Conservation (phyloP, 2,329 filamentous ascomycete species). For the Xenosphaeropsis pyriputrescens region DNA sequence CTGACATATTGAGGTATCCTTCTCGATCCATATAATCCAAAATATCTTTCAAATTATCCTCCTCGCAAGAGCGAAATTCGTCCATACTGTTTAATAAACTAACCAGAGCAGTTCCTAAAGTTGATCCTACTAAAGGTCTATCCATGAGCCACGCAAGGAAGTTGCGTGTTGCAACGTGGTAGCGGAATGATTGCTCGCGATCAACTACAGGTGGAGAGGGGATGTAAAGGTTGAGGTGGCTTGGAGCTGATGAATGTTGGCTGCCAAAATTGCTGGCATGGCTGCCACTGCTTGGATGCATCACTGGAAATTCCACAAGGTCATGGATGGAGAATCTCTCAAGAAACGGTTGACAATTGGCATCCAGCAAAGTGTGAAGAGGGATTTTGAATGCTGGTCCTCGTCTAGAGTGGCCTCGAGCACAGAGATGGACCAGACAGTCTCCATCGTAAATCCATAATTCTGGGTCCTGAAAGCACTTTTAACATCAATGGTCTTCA, state of each 20-base stretch:
- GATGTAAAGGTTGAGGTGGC: conserved; percentile 47
- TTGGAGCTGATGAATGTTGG: not conserved
- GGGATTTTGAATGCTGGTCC: conserved; percentile 56
- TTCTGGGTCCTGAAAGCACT: conserved; percentile 45
- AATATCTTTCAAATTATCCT: conserved; percentile 45
- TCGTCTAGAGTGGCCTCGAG: conserved; percentile 45
- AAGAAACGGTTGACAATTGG: conserved; percentile 45
- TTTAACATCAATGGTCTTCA: not conserved
- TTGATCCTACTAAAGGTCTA: conserved; percentile 50
- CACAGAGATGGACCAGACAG: conserved; percentile 56
- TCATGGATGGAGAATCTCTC: conserved; percentile 27
- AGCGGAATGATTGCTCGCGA: conserved; percentile 38
- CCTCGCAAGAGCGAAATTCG: conserved; percentile 37
- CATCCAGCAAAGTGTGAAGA: conserved; percentile 37
- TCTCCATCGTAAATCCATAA: conserved; percentile 55
- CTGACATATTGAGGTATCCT: conserved; percentile 53
- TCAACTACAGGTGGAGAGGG: conserved; percentile 41
- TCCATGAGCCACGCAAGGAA: conserved; percentile 58
- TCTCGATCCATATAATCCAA: conserved; percentile 51
- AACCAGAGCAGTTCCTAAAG: conserved; percentile 49
- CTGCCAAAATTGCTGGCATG: conserved; percentile 6
- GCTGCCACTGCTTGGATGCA: conserved; percentile 4
- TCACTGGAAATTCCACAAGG: conserved; percentile 4
- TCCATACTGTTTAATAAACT: conserved; percentile 50
- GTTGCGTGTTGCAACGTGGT: conserved; percentile 58